phyloP scores from a whole-genome alignment of 108 stramenopile genomes.

The Skeletonema potamos region DNA sequence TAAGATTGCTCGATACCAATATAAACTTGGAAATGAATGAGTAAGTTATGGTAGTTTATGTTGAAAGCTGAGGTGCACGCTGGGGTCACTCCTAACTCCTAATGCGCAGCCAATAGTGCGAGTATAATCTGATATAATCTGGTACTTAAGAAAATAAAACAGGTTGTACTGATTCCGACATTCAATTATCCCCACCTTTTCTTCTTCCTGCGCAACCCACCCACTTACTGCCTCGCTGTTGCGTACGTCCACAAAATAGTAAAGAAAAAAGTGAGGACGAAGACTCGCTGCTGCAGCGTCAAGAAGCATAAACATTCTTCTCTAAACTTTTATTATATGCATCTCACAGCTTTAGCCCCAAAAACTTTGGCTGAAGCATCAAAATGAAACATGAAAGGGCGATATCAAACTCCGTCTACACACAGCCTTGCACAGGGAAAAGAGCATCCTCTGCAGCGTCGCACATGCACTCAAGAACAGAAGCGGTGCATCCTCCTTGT shows the following conservation, averaged over 20 bases:
- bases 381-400: not conserved
- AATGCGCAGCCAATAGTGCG: not conserved
- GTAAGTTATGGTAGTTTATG: too few relatives aligned
- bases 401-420: not conserved
- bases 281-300: too few relatives aligned
- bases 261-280: too few relatives aligned
- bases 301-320: not conserved
- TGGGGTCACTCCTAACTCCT: not conserved
- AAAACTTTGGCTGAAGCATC: not conserved
- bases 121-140: too few relatives aligned
- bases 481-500: not conserved
- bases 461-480: not conserved
- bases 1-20: too few relatives aligned
- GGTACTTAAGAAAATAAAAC: not conserved
- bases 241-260: too few relatives aligned
- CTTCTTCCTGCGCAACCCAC: too few relatives aligned
- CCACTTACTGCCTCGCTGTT: too few relatives aligned
- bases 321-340: not conserved
- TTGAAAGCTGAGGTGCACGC: not conserved
- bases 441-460: not conserved
- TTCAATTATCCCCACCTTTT: too few relatives aligned
- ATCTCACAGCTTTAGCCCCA: not conserved
- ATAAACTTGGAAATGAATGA: too few relatives aligned
- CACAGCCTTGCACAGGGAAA: not conserved
- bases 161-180: not conserved